phyloP scores from a whole-genome alignment of 2,329 filamentous ascomycete species.

The Dryadomyces quercus-mongolicae region DNA sequence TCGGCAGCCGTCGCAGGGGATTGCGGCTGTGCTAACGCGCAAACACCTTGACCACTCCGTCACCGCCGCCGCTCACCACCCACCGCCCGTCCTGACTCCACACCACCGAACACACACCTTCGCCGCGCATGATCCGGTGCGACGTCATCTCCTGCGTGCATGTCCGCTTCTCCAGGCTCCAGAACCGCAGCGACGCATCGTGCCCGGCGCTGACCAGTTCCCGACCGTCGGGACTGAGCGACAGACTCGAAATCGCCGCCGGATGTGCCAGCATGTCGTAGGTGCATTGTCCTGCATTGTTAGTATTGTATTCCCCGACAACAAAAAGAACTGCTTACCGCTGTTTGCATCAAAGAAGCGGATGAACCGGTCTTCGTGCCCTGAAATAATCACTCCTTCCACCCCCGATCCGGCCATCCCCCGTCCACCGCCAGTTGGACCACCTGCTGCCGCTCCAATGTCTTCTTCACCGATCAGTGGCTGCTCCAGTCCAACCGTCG shows the following conservation, averaged over 20 bases:
- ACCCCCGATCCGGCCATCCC: slow-evolving; percentile 62
- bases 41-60: slow-evolving; percentile 93
- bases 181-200: slow-evolving; percentile 90
- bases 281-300: slow-evolving; percentile 76
- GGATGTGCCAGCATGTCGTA: slow-evolving; percentile 98
- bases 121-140: slow-evolving; percentile 87
- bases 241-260: slow-evolving; percentile 81
- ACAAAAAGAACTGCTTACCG: slow-evolving; percentile 49
- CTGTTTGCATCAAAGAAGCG: slow-evolving; percentile 98
- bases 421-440: slow-evolving; percentile 62
- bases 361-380: slow-evolving; percentile 92
- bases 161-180: slow-evolving; percentile 88
- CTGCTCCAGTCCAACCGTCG: slow-evolving; percentile 71
- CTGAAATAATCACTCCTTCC: slow-evolving; percentile 89
- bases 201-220: slow-evolving; percentile 95
- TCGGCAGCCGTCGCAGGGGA: neutral
- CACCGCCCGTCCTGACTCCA: slow-evolving; percentile 94
- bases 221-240: slow-evolving; percentile 81
- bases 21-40: slow-evolving; percentile 29
- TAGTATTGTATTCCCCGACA: slow-evolving; percentile 5
- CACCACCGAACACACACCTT: slow-evolving; percentile 85
- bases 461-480: slow-evolving; percentile 64
- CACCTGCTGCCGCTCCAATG: slow-evolving; percentile 43
- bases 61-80: slow-evolving; percentile 88
- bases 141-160: slow-evolving; percentile 93